These are phyloP conservation scores for Verticillium longisporum DNA, from an alignment of 2,329 filamentous ascomycete species.

Conservation along the genomic window DNA sequence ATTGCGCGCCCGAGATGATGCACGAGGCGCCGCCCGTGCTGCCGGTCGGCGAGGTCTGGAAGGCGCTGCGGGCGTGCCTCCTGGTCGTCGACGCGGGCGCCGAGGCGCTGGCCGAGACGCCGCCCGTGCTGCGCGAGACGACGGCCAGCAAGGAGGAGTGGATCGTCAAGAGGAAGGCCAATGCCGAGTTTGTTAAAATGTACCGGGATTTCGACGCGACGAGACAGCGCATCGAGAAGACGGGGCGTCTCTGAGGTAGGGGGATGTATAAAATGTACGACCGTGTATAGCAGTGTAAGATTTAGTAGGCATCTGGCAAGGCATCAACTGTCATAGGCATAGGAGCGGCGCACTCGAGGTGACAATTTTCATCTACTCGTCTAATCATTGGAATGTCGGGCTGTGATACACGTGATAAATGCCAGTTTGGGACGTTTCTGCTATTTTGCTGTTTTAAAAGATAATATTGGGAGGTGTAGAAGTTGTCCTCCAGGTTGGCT, in stretches of 20 bases:
- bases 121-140: constrained; percentile 2
- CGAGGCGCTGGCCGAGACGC: constrained; percentile 19
- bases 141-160: neutral
- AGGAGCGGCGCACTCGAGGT: too few relatives aligned
- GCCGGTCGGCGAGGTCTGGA: constrained; percentile 34
- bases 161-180: constrained; percentile 5
- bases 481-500: too few relatives aligned
- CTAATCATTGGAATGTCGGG: too few relatives aligned
- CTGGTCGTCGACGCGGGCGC: constrained; percentile 45
- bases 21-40: constrained; percentile 44
- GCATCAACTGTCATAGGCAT: neutral
- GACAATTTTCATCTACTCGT: too few relatives aligned
- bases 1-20: constrained; percentile 52
- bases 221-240: neutral
- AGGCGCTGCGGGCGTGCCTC: constrained; percentile 47
- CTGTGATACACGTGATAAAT: too few relatives aligned
- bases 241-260: neutral
- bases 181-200: constrained; percentile 22
- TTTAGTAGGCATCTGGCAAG: neutral
- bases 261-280: neutral
- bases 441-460: too few relatives aligned
- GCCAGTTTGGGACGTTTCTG: too few relatives aligned
- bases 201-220: constrained; percentile 10
- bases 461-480: too few relatives aligned
- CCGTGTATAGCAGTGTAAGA: neutral